A percentile compares a stretch with the other conserved stretches of the same genome.
These are phyloP conservation scores for Euptelea pleiosperma DNA, from an alignment of 164 flowering plant species.

Conservation along the genomic window DNA sequence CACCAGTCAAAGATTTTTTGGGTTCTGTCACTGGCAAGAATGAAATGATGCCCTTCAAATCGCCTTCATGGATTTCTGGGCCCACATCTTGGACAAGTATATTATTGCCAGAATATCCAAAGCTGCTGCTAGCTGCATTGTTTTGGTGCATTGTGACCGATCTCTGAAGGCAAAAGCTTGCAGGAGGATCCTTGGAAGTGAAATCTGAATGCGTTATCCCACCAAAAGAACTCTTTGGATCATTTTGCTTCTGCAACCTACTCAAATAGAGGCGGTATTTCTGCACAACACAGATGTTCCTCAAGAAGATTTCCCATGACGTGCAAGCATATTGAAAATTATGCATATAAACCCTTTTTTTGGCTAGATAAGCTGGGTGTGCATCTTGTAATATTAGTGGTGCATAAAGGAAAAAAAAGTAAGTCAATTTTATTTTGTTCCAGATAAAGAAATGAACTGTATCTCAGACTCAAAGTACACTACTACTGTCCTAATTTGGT, in stretches of 20 bases:
- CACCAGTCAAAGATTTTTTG: constrained; percentile 22
- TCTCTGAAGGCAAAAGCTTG: constrained; percentile 37
- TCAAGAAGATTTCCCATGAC: constrained; percentile 9
- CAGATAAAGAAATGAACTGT: too few species aligned
- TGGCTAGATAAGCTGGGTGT: too few species aligned
- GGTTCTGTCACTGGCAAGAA: constrained; percentile 26
- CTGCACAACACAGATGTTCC: constrained; percentile 43
- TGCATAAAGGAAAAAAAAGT: too few species aligned
- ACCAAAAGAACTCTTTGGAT: constrained; percentile 34
- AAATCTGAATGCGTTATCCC: constrained; percentile 43
- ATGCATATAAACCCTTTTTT: too few species aligned
- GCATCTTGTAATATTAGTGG: too few species aligned
- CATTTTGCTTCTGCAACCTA: constrained; percentile 72
- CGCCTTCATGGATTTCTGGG: constrained; percentile 29
- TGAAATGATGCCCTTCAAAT: constrained; percentile 27
- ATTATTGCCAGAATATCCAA: constrained; percentile 32
- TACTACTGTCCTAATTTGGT: too few species aligned
- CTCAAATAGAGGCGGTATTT: constrained; percentile 89
- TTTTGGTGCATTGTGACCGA: constrained; percentile 26
- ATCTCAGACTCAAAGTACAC: too few species aligned
- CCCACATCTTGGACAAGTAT: constrained; percentile 27
- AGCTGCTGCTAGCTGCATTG: constrained; percentile 29
- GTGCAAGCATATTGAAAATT: background rate
- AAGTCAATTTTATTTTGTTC: too few species aligned
- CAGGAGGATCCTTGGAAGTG: constrained; percentile 38